Conservation (phyloP, 2,329 filamentous ascomycete species). For the Tolypocladium capitatum region DNA sequence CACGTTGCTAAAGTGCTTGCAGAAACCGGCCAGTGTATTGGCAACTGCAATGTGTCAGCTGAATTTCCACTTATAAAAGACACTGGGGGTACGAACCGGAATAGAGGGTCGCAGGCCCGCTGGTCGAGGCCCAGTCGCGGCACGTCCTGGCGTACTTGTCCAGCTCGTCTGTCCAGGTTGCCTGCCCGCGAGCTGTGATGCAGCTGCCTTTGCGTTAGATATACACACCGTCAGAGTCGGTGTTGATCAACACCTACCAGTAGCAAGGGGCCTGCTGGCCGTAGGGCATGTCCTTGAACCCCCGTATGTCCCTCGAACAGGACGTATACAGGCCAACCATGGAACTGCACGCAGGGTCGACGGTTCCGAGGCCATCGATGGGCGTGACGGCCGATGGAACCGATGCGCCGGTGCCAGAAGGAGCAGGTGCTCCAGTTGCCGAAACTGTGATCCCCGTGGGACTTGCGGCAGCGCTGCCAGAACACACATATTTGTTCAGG, state of each 20-base stretch:
- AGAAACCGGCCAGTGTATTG: constrained; percentile 15
- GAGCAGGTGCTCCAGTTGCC: constrained; percentile 5
- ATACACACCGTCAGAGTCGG: too few species aligned
- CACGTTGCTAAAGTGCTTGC: constrained; percentile 15
- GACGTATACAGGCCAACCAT: constrained; percentile 15
- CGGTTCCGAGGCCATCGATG: constrained; percentile 2
- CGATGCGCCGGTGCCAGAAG: constrained; percentile 2
- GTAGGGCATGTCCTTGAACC: constrained; percentile 13
- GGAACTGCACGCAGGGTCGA: constrained; percentile 10
- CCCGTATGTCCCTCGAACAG: constrained; percentile 10
- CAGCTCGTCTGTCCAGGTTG: constrained; percentile 17
- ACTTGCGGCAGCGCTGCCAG: background rate
- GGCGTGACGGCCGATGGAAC: background rate
- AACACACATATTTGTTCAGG: background rate
- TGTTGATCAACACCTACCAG: constrained; percentile 12
- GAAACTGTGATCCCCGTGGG: background rate
- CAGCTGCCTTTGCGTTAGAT: constrained; percentile 8
- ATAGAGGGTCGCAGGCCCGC: constrained; percentile 13
- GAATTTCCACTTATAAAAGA: background rate
- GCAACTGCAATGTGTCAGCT: constrained; percentile 12
- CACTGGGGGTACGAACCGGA: constrained; percentile 7
- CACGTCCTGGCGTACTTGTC: constrained; percentile 17
- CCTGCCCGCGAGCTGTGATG: constrained; percentile 5
- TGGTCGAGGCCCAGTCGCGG: constrained; percentile 15
- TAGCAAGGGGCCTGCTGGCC: constrained; percentile 18